Evolutionary conservation across 2,329 filamentous ascomycete genomes (phyloP).

Genomic region (Aspergillus sp.): DNA sequence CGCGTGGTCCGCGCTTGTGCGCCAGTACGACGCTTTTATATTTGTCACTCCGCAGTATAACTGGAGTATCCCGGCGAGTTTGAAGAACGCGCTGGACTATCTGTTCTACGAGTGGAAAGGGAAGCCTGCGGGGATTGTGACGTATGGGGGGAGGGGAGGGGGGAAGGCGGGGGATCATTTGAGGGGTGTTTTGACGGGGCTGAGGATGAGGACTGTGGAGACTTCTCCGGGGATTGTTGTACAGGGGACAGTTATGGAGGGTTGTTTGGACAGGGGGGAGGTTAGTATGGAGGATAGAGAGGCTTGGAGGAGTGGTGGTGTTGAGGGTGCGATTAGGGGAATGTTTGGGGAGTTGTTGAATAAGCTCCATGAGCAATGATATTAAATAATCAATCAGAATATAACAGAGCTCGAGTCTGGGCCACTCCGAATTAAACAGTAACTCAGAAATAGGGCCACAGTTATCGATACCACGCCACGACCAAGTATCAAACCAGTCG

Average conservation of each 20-base stretch:
- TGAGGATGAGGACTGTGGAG: slow-evolving; percentile 36
- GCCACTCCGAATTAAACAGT: no score
- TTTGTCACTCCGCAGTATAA: slow-evolving; percentile 55
- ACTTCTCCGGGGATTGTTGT: slow-evolving; percentile 46
- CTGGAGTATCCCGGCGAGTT: slow-evolving; percentile 51
- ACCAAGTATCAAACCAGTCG: no score
- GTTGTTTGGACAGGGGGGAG: not conserved
- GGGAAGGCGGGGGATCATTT: slow-evolving; percentile 39
- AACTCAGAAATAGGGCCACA: no score
- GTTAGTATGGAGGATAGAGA: not conserved
- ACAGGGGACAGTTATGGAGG: slow-evolving; percentile 62
- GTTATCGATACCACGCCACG: no score
- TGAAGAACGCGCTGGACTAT: slow-evolving; percentile 65
- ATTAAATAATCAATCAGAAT: not conserved
- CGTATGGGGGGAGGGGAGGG: slow-evolving; percentile 52
- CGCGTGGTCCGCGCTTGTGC: slow-evolving; percentile 39
- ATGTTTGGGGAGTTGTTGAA: not conserved
- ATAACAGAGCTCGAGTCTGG: no score
- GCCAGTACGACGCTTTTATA: slow-evolving; percentile 38
- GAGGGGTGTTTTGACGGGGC: slow-evolving; percentile 31
- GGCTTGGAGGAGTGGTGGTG: not conserved
- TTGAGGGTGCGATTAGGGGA: not conserved
- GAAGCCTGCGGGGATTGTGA: slow-evolving; percentile 55
- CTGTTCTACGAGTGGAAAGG: slow-evolving; percentile 59
- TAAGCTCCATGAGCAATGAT: not conserved